Evolutionary conservation across 2,329 filamentous ascomycete species (phyloP).

Genomic region (Ilyonectria sp.): DNA sequence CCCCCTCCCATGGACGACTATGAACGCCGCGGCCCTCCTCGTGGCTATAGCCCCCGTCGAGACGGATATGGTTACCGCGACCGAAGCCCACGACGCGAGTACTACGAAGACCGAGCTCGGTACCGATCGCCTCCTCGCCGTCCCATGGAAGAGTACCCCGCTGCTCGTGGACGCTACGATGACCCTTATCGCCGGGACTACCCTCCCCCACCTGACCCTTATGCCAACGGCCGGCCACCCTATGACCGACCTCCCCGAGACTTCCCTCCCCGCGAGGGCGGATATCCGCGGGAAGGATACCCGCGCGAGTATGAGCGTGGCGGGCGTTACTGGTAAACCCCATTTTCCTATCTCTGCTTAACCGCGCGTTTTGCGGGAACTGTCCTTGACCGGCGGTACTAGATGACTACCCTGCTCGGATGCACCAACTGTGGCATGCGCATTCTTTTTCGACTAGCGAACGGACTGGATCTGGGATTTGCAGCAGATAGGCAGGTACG

Average conservation of each 20-base stretch:
- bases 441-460: slow-evolving; percentile 34
- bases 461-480: slow-evolving; percentile 37
- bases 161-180: slow-evolving; percentile 79
- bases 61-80: slow-evolving; percentile 85
- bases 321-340: slow-evolving; percentile 66
- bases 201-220: slow-evolving; percentile 75
- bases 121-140: slow-evolving; percentile 87
- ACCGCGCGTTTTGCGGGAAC: slow-evolving; percentile 49
- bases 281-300: slow-evolving; percentile 59
- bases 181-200: slow-evolving; percentile 83
- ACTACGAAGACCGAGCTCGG: slow-evolving; percentile 87
- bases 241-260: slow-evolving; percentile 72
- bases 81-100: slow-evolving; percentile 86
- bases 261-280: slow-evolving; percentile 61
- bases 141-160: slow-evolving; percentile 83
- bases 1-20: slow-evolving; percentile 83
- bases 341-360: slow-evolving; percentile 43
- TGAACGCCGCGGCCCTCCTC: slow-evolving; percentile 82
- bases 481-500: slow-evolving; percentile 30
- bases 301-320: slow-evolving; percentile 66
- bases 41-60: slow-evolving; percentile 88
- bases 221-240: slow-evolving; percentile 68
- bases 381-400: slow-evolving; percentile 55
- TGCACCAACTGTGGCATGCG: slow-evolving; percentile 36
- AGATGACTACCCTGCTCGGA: slow-evolving; percentile 49